These are phyloP conservation scores for Telfairia occidentalis DNA, from an alignment of 331 rosid species.

Conservation along the genomic window DNA sequence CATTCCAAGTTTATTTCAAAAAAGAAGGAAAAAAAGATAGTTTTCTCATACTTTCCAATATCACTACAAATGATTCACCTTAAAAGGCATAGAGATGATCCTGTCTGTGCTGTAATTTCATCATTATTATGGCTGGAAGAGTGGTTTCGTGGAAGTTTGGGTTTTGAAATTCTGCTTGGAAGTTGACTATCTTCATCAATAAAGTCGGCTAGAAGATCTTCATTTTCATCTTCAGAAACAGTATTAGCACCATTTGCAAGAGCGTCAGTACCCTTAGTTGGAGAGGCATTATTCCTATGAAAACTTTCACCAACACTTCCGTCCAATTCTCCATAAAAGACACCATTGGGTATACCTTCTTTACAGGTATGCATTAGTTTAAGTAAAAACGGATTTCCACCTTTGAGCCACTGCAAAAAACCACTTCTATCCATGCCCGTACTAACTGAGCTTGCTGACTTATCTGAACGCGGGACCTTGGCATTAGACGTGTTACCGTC, in stretches of 20 bases:
- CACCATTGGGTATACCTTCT: slow-evolving; percentile 52
- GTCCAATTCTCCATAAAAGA: slow-evolving; percentile 39
- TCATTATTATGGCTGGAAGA: slow-evolving; percentile 39
- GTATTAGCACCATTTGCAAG: slow-evolving; percentile 49
- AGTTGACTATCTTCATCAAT: slow-evolving; percentile 99
- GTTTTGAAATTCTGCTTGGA: slow-evolving; percentile 80
- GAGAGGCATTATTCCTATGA: slow-evolving; percentile 44
- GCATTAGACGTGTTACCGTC: slow-evolving; percentile 31
- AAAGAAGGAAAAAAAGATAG: neutral
- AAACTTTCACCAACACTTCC: slow-evolving; percentile 34
- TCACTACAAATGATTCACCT: slow-evolving; percentile 41
- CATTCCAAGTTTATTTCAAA: slow-evolving; percentile 6
- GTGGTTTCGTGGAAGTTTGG: slow-evolving; percentile 32
- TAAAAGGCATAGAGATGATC: slow-evolving; percentile 82
- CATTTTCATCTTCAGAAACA: slow-evolving; percentile 73
- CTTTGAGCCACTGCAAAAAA: slow-evolving; percentile 61
- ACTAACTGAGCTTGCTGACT: slow-evolving; percentile 36
- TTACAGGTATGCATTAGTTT: slow-evolving; percentile 37
- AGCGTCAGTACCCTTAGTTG: slow-evolving; percentile 30
- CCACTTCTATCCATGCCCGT: slow-evolving; percentile 45
- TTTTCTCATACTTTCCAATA: neutral
- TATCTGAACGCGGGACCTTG: slow-evolving; percentile 35
- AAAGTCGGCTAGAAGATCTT: slow-evolving; percentile 97
- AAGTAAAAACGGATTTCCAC: slow-evolving; percentile 69
- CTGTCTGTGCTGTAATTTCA: slow-evolving; percentile 67